A percentile compares a stretch with the other conserved stretches of the same genome.
phyloP scores from a whole-genome alignment of 2,329 filamentous ascomycete species.

The Arthrobotrys conoides region DNA sequence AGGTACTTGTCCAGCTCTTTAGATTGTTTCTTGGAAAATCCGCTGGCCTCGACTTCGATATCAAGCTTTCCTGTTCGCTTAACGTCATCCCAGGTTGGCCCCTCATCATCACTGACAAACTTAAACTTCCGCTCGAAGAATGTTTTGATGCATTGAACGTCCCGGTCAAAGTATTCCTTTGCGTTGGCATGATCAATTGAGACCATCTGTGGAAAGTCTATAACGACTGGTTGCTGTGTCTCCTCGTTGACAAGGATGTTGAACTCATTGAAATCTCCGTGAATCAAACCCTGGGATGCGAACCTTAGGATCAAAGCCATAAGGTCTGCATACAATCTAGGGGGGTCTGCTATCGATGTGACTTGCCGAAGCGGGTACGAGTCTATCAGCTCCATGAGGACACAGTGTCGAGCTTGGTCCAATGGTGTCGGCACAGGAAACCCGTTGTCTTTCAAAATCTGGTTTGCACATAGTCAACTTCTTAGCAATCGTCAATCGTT shows the following conservation, averaged over 20 bases:
- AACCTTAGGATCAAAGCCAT: slow-evolving; percentile 87
- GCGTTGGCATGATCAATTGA: slow-evolving; percentile 95
- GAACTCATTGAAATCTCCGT: slow-evolving; percentile 99
- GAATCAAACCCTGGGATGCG: slow-evolving; percentile 89
- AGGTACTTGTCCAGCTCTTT: slow-evolving; percentile 95
- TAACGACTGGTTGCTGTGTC: slow-evolving; percentile 78
- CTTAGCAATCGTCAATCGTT: slow-evolving; percentile 22
- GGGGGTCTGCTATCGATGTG: slow-evolving; percentile 83
- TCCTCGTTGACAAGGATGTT: slow-evolving; percentile 94
- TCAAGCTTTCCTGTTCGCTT: slow-evolving; percentile 83
- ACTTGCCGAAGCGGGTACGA: slow-evolving; percentile 93
- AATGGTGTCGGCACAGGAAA: slow-evolving; percentile 92
- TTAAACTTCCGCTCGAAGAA: slow-evolving; percentile 93
- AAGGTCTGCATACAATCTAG: slow-evolving; percentile 88
- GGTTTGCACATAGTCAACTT: slow-evolving; percentile 6
- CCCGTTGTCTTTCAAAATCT: slow-evolving; percentile 79
- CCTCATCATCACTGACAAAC: slow-evolving; percentile 84
- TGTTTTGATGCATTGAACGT: slow-evolving; percentile 93
- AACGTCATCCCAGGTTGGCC: slow-evolving; percentile 88
- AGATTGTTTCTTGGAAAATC: slow-evolving; percentile 96
- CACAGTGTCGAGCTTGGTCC: slow-evolving; percentile 91
- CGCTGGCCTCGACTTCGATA: slow-evolving; percentile 89
- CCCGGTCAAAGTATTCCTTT: slow-evolving; percentile 96
- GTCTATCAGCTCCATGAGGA: slow-evolving; percentile 95
- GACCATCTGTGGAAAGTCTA: slow-evolving; percentile 98